phyloP scores from a whole-genome alignment of 1,139 yeast genomes.

The Lodderomyces metapsilosis region DNA sequence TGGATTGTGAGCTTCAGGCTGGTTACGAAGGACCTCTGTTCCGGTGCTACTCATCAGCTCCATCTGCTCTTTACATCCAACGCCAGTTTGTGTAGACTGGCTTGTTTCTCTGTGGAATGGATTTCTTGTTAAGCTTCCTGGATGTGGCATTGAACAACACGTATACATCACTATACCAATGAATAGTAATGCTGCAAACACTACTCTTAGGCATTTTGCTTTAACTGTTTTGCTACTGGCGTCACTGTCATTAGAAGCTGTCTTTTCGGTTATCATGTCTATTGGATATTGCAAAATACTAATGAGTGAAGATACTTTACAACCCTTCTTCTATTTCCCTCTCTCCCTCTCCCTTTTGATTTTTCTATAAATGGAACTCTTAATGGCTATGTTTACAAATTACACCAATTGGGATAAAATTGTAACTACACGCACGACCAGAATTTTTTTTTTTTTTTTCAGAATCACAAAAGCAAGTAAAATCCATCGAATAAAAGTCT shows the following conservation, averaged over 20 bases:
- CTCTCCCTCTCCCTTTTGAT: neutral
- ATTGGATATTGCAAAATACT: too few relatives aligned
- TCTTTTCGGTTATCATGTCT: neutral
- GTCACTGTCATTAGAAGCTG: neutral
- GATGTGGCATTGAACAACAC: neutral
- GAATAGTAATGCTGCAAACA: neutral
- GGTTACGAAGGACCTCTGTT: too few relatives aligned
- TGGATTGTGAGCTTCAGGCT: too few relatives aligned
- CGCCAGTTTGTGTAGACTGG: neutral
- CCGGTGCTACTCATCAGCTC: too few relatives aligned
- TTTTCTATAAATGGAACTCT: neutral
- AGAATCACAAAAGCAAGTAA: neutral
- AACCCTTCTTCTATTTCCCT: too few relatives aligned
- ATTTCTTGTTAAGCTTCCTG: neutral
- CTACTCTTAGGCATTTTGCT: neutral
- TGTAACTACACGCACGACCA: neutral
- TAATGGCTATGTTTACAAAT: conserved; percentile 1
- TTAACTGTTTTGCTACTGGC: neutral
- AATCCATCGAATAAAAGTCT: neutral
- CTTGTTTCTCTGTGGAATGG: neutral
- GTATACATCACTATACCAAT: neutral
- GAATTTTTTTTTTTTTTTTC: neutral
- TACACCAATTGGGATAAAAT: neutral
- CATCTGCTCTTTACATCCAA: too few relatives aligned
- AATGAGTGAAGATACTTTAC: too few relatives aligned